Evolutionary conservation across 345 rosid species (phyloP).

Genomic region (Lepidium africanum): DNA sequence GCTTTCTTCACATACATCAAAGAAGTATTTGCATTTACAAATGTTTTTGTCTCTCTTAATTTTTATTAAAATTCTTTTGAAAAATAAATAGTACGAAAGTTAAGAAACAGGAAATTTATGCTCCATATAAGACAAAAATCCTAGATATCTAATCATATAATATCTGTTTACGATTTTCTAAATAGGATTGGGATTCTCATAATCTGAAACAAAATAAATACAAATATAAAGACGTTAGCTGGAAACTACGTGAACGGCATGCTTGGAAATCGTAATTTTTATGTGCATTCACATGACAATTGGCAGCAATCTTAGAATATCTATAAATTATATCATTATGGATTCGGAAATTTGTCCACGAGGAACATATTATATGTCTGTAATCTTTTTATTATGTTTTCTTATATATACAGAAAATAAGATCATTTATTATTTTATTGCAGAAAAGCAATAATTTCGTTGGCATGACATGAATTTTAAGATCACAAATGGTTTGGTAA

Average conservation of each 20-base stretch:
- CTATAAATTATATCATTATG: too few relatives aligned
- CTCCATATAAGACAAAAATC: not conserved
- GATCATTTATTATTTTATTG: not conserved
- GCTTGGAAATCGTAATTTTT: not conserved
- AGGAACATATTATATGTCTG: conserved; percentile 8
- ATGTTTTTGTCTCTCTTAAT: too few relatives aligned
- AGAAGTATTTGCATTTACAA: too few relatives aligned
- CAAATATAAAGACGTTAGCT: not conserved
- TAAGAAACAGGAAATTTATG: not conserved
- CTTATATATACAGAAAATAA: not conserved
- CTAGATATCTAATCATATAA: not conserved
- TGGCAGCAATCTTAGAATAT: not conserved
- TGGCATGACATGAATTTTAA: not conserved
- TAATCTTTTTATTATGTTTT: not conserved
- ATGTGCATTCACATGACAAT: not conserved
- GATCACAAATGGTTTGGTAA: not conserved
- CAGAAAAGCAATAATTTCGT: not conserved
- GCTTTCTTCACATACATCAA: too few relatives aligned
- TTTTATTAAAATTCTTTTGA: too few relatives aligned
- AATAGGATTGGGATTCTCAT: not conserved
- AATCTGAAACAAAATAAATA: not conserved
- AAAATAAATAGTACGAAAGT: not conserved
- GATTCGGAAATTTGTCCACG: not conserved
- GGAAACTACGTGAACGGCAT: conserved; percentile 16
- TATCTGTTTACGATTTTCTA: too few relatives aligned